Base-by-base conservation (phyloP, 495 filamentous ascomycete species). In the Xylaria acuta region DNA sequence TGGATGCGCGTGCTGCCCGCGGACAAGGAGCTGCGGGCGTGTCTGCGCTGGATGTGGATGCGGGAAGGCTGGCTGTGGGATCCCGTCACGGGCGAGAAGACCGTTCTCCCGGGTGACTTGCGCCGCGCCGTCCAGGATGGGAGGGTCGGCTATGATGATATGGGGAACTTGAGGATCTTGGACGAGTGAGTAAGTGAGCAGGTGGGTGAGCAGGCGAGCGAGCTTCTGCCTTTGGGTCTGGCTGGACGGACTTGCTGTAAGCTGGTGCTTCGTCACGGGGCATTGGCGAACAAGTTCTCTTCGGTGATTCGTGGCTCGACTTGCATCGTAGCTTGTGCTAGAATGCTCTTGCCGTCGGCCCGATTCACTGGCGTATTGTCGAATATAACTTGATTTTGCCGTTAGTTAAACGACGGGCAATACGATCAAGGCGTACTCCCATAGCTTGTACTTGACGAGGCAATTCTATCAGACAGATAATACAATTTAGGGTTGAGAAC, bases 11-110 rank as follows among this genome's bases (percentile, higher is more conserved):
- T 98, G 0, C 74, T 95, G 36, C 95, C 96, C 0, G 79, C 84
- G 58, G 96, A 99, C 78, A 98, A 98, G 80, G 96, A 99, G 80
- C 79, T 98, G 47, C 85, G 93, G 25, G 94, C 93, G 0, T 97
- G 91, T 82, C 77, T 97, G 75, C 83, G 91, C 3, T 98, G 95
- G 95, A 90, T 93, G 86, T 98, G 96, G 95, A 84, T 93, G 67
- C 90, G 91, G 69, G 92, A 97, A 72, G 95, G 95, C 1, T 93
- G 90, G 86, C 82, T 87, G 16, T 97, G 94, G 94, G 89, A 97
- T 82, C 88, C 88, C 0, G 75, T 84, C 65, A 93, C 92, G 1
- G 94, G 94, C 0, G 84, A 91, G 54, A 86, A 85, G 72, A 85
- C 85, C 62, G 74, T 82, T 58, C 87, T 93, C 5, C 78, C 84